Evolutionary conservation across 1,284 basidiomycete genomes (phyloP), one percentile per base, ranked within the genome.

Genomic region (Rhodotorula sp.): DNA sequence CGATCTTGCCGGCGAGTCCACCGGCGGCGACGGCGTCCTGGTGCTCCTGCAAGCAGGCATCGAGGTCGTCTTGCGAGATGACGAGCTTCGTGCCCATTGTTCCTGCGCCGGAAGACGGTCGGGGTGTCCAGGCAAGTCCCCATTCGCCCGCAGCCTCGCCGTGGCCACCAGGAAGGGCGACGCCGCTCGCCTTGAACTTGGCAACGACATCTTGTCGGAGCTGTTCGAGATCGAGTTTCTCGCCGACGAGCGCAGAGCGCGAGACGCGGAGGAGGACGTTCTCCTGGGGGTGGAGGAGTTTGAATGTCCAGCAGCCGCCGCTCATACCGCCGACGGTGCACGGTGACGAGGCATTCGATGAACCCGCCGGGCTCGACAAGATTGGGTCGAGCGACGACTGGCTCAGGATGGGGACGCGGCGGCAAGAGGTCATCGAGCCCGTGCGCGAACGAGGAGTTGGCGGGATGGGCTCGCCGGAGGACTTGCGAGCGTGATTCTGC

Each of bases 321-420:
- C 32, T 19, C 11, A 32, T 49, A 8, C 46, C 52, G 36, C 36
- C 24, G 36, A 27, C n/a, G 4, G 51, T 56, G 56, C 56, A 24
- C 8, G 64, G 51, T 10, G 60, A 54, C 44, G 59, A 62, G 1
- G 60, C n/a, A 6, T 34, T 46, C 27, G 62, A 48, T 8, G 63
- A 57, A 0, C 46, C 56, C 17, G 51, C 48, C 20, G 74, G 72
- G 32, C 72, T 72, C n/a, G 65, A 70, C 5, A 67, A 48, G 19
- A 75, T 67, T 22, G 69, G 67, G 64, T 73, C 75, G 51, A 74
- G 56, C 32, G 67, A 62, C 39, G 60, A 52, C 22, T 61, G 58
- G 54, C 62, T 44, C 15, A 61, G 65, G 29, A 51, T 69, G 39
- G 60, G 63, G n/a, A 64, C 61, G 52, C 67, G 49, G 32, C 67